Evolutionary conservation across 352 stramenopile genomes (phyloP).

Genomic region (Globisporangium viniferum): DNA sequence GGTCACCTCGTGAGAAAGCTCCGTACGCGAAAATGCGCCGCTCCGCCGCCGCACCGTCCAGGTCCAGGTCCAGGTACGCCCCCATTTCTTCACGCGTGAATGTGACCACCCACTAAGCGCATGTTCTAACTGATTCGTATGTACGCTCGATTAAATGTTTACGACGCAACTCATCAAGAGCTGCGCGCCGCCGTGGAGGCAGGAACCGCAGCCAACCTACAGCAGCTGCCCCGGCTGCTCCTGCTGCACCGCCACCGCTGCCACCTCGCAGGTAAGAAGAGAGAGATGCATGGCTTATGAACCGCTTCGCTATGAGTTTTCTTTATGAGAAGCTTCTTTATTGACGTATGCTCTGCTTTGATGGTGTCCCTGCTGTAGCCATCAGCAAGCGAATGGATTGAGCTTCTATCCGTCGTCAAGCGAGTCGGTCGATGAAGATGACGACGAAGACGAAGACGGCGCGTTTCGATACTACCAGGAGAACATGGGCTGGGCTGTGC

Average conservation of each 20-base stretch:
- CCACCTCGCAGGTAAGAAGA: background rate
- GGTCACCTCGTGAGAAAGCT: conserved; percentile 4
- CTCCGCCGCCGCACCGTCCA: background rate
- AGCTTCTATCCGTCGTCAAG: background rate
- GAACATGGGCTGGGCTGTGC: background rate
- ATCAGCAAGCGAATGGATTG: background rate
- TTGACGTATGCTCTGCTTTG: background rate
- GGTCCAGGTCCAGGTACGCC: background rate
- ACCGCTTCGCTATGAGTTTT: background rate
- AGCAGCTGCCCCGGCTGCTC: background rate
- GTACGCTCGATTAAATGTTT: background rate
- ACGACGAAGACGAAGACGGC: background rate
- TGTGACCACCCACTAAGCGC: background rate
- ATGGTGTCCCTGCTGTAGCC: background rate
- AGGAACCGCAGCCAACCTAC: background rate
- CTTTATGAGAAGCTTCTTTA: background rate
- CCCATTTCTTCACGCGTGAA: background rate
- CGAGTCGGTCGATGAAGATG: conserved; percentile 1
- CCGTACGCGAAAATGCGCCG: background rate
- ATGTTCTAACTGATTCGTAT: background rate
- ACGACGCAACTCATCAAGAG: conserved; percentile 3
- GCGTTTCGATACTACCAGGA: conserved; percentile 1
- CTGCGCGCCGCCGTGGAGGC: background rate
- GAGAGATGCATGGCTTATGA: background rate
- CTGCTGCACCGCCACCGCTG: background rate